These are phyloP conservation scores for Starmerella floricola DNA, from an alignment of 805 yeast genomes.

Conservation along the genomic window DNA sequence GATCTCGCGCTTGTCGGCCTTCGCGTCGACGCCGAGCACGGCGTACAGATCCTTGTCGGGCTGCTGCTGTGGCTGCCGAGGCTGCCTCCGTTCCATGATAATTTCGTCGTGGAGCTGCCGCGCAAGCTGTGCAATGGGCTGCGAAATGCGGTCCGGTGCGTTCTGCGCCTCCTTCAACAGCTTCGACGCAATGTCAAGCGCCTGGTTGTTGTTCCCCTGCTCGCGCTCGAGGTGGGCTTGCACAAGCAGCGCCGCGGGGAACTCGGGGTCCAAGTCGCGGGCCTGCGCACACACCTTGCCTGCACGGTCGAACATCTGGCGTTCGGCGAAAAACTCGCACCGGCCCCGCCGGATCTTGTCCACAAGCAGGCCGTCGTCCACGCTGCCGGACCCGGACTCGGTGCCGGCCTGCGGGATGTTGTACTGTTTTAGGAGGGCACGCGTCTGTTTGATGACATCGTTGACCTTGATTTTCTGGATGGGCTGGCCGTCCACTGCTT, in stretches of 20 bases:
- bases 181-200: conserved; percentile 19
- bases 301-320: conserved; percentile 22
- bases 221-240: conserved; percentile 24
- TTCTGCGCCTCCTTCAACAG: conserved; percentile 2
- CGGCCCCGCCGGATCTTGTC: conserved; percentile 17
- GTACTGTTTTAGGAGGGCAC: conserved; percentile 11
- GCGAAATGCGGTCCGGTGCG: conserved; percentile 15
- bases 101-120: conserved; percentile 24
- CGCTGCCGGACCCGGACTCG: neutral
- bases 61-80: conserved; percentile 17
- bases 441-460: conserved; percentile 8
- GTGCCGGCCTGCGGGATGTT: conserved; percentile 6
- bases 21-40: conserved; percentile 50
- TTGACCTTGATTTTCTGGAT: conserved; percentile 10
- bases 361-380: conserved; percentile 17
- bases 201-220: conserved; percentile 23
- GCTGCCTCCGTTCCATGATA: conserved; percentile 22
- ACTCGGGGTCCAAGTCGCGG: conserved; percentile 23
- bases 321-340: conserved; percentile 22
- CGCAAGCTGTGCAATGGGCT: conserved; percentile 16
- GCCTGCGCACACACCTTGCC: conserved; percentile 24
- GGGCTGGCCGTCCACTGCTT: conserved; percentile 20
- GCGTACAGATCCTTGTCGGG: conserved; percentile 63
- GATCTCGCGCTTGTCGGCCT: conserved; percentile 60
- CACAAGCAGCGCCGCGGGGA: conserved; percentile 24